phyloP scores from a whole-genome alignment of 768 basidiomycete genomes.

The Rossbeevera mucosa region DNA sequence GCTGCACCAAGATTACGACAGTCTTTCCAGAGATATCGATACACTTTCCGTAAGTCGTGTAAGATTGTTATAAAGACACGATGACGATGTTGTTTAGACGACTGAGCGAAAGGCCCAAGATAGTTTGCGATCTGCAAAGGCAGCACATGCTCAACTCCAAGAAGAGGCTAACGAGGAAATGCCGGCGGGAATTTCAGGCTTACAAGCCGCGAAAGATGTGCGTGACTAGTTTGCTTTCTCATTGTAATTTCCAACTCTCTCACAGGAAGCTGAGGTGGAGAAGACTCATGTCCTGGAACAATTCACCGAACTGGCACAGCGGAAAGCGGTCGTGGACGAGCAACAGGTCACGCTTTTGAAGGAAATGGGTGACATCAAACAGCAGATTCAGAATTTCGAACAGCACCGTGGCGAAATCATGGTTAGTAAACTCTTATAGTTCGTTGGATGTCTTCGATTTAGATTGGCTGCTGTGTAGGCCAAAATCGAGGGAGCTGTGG shows the following conservation, averaged over 20 bases:
- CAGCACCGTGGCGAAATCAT: constrained; percentile 37
- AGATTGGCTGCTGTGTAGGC: constrained; percentile 33
- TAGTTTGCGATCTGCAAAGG: constrained; percentile 32
- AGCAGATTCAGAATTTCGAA: constrained; percentile 49
- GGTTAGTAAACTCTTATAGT: constrained; percentile 34
- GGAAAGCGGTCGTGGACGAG: constrained; percentile 46
- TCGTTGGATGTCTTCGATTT: not conserved
- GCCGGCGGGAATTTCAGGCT: constrained; percentile 55
- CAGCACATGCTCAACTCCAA: constrained; percentile 39
- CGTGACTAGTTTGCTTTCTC: constrained; percentile 12
- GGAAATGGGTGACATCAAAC: constrained; percentile 44
- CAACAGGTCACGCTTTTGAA: constrained; percentile 40
- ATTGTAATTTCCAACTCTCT: not conserved
- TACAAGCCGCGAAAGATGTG: constrained; percentile 54
- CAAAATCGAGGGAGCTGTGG: constrained; percentile 46
- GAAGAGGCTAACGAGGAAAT: constrained; percentile 65
- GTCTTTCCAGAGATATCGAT: constrained; percentile 28
- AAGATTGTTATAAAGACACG: not conserved
- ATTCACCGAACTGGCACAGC: constrained; percentile 40
- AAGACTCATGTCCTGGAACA: constrained; percentile 46
- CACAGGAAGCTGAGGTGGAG: constrained; percentile 53
- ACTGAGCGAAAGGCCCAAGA: constrained; percentile 22
- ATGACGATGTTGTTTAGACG: constrained; percentile 8
- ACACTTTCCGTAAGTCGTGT: constrained; percentile 32
- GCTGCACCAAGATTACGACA: constrained; percentile 29